These are phyloP conservation scores for Oidium heveae DNA, from an alignment of 2,329 filamentous ascomycete species.

Conservation along the genomic window DNA sequence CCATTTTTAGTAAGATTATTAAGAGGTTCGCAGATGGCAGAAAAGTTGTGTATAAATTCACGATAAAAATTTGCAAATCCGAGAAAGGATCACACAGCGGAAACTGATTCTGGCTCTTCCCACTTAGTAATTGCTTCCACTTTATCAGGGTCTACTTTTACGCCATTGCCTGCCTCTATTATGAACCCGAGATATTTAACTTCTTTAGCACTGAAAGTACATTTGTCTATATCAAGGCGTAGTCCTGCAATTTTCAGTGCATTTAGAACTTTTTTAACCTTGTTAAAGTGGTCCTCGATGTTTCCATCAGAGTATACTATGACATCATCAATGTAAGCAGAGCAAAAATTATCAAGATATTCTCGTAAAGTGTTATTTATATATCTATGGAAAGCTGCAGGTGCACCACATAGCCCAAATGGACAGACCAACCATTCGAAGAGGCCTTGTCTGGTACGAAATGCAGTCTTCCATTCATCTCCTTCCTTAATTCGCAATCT, in stretches of 20 bases:
- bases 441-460: background rate
- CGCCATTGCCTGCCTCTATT: background rate
- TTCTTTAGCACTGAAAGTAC: background rate
- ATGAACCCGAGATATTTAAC: background rate
- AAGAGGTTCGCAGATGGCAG: background rate
- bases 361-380: background rate
- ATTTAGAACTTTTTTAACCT: background rate
- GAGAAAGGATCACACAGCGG: background rate
- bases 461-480: background rate
- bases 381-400: background rate
- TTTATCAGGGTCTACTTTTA: no score
- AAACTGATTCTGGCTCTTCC: background rate
- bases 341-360: background rate
- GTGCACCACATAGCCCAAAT: background rate
- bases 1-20: background rate
- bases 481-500: background rate
- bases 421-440: background rate
- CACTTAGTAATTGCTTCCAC: background rate
- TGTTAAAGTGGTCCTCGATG: background rate
- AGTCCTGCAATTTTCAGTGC: background rate
- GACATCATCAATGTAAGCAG: background rate
- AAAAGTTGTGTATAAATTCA: background rate
- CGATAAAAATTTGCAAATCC: constrained; percentile 1
- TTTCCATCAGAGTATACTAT: background rate
- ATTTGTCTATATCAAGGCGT: background rate